Percentiles rank a stretch among this genome's conserved stretches.
These are phyloP conservation scores for Penicillium expansum DNA, from an alignment of 2,329 filamentous ascomycete species.

Conservation along the genomic window DNA sequence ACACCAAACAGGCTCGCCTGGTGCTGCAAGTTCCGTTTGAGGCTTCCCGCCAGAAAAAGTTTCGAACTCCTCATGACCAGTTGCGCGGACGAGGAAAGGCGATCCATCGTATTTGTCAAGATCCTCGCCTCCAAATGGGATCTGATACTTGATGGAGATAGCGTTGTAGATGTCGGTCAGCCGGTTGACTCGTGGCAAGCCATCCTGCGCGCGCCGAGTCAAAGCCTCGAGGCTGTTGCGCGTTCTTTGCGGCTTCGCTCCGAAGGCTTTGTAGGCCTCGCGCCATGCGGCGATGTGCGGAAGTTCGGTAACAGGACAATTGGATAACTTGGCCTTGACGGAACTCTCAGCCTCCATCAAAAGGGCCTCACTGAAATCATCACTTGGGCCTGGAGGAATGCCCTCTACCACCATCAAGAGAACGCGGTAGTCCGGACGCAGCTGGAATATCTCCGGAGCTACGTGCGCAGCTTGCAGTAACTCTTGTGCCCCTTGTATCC, in stretches of 20 bases:
- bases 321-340: constrained; percentile 4
- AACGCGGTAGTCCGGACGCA: constrained; percentile 40
- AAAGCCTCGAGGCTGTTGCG: constrained; percentile 39
- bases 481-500: background rate
- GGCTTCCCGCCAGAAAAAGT: no score
- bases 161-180: constrained; percentile 44
- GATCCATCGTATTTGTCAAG: no score
- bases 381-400: constrained; percentile 34
- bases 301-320: constrained; percentile 29
- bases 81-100: no score
- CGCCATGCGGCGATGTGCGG: constrained; percentile 41
- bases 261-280: constrained; percentile 40
- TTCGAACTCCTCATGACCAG: no score
- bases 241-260: constrained; percentile 39
- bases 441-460: constrained; percentile 30
- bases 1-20: no score
- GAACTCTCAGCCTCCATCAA: constrained; percentile 21
- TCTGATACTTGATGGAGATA: constrained; percentile 40
- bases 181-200: constrained; percentile 39
- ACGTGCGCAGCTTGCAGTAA: constrained; percentile 13
- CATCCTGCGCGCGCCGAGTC: constrained; percentile 32
- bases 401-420: constrained; percentile 36
- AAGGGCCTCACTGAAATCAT: constrained; percentile 30
- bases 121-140: constrained; percentile 42
- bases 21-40: no score